Conservation (phyloP, 2,329 filamentous ascomycete genomes). For the Colletotrichum sp. region DNA sequence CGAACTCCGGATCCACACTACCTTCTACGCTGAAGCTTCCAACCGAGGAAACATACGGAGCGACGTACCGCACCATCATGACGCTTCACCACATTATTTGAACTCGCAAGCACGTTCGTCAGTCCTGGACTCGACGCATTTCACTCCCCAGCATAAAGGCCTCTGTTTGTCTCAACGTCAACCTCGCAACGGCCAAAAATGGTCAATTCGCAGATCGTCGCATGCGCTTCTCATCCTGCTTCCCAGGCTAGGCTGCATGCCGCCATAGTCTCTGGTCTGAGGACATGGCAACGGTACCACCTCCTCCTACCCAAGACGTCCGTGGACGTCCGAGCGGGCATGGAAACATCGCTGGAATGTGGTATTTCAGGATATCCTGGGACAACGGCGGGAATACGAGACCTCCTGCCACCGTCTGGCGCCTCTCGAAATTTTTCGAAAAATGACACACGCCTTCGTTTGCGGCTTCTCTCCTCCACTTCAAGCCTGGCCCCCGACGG, state of each 20-base stretch:
- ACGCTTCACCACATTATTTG: background rate
- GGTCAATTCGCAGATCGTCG: background rate
- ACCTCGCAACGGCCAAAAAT: background rate
- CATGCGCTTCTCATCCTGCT: background rate
- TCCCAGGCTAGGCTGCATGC: background rate
- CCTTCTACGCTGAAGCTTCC: background rate
- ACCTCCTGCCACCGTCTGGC: background rate
- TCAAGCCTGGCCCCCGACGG: background rate
- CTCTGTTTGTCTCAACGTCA: background rate
- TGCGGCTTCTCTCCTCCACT: background rate
- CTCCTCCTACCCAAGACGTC: background rate
- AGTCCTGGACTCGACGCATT: background rate
- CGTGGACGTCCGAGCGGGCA: constrained; percentile 10
- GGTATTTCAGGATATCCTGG: background rate
- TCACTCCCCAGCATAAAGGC: background rate
- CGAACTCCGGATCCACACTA: background rate
- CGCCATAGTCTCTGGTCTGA: background rate
- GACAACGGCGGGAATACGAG: background rate
- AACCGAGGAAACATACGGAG: background rate
- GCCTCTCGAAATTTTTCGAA: too few relatives aligned
- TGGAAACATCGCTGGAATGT: background rate
- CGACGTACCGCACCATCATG: background rate
- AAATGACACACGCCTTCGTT: background rate
- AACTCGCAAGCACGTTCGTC: background rate
- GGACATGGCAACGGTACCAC: background rate